Conservation (phyloP, 75 land plant species). For the Chamaecyparis obtusa region DNA sequence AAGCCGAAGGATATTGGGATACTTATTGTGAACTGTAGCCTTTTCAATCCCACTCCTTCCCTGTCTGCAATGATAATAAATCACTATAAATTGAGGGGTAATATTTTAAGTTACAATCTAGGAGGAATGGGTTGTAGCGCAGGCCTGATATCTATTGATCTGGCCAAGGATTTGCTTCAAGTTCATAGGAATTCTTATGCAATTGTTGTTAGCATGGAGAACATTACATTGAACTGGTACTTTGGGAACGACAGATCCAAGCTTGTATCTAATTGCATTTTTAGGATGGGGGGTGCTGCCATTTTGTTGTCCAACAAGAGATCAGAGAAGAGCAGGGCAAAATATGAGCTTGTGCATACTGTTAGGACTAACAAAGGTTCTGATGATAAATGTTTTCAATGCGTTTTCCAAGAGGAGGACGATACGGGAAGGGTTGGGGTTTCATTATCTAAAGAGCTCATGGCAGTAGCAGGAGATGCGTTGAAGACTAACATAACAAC, state of each 20-base stretch:
- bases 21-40: conserved; percentile 47
- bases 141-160: conserved; percentile 38
- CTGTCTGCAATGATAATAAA: conserved; percentile 48
- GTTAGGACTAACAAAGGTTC: conserved; percentile 50
- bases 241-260: conserved; percentile 43
- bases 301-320: conserved; percentile 41
- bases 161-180: conserved; percentile 44
- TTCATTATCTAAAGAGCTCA: conserved; percentile 46
- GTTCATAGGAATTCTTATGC: conserved; percentile 36
- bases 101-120: conserved; percentile 38
- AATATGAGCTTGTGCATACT: conserved; percentile 42
- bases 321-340: conserved; percentile 26
- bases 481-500: conserved; percentile 51
- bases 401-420: conserved; percentile 46
- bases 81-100: conserved; percentile 41
- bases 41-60: conserved; percentile 52
- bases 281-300: conserved; percentile 53
- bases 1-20: conserved; percentile 45
- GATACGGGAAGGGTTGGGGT: conserved; percentile 32
- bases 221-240: conserved; percentile 47
- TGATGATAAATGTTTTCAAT: conserved; percentile 37
- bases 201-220: conserved; percentile 49
- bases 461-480: conserved; percentile 51
- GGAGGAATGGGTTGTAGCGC: conserved; percentile 58
- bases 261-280: conserved; percentile 52